Evolutionary conservation across 2,329 filamentous ascomycete species (phyloP), one percentile per base, ranked within the genome.

Genomic region (Domatiomyces globalis): DNA sequence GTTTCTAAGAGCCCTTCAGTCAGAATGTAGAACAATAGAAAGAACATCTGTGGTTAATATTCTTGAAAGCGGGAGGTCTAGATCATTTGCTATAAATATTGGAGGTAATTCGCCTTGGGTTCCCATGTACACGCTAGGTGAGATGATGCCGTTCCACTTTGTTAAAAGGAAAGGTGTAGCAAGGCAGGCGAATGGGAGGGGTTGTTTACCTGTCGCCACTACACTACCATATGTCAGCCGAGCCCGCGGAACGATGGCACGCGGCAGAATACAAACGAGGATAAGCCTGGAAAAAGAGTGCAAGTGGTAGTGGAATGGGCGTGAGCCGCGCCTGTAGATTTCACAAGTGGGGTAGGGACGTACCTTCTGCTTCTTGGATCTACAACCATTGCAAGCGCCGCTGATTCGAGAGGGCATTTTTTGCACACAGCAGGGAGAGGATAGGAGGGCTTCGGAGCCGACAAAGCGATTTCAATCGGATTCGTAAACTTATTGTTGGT

Each of bases 281-380:
- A 45, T 45, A 19, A 45, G 42, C 18, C 42, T 43, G 22, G 22
- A 6, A 25, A 25, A 25, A 25, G 22, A 25, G 22, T 25, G 22
- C 22, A 6, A 25, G 22, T 25, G 3, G 22, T 6, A 25, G 22
- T 25, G 22, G 22, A 25, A 25, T 25, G 22, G 3, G 22, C 22
- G 22, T 6, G 22, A 4, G 22, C 22, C 22, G 22, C 22, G 22
- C 22, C 6, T 25, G 22, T 6, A 25, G 2, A 18, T 18, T 46
- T 46, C 15, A 15, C 45, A 9, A 17, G 15, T 5, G n/a, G 15
- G 33, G 27, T 43, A 15, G 22, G 9, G 18, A 55, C 58, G 22
- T 53, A 69, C 68, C 63, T 70, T 71, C 52, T 71, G 69, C 56
- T 71, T 71, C 42, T 67, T 64, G 4, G 63, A 62, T 6, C 69